Evolutionary conservation across 2,329 filamentous ascomycete genomes (phyloP).

Genomic region (Pyrenochaeta sp.): DNA sequence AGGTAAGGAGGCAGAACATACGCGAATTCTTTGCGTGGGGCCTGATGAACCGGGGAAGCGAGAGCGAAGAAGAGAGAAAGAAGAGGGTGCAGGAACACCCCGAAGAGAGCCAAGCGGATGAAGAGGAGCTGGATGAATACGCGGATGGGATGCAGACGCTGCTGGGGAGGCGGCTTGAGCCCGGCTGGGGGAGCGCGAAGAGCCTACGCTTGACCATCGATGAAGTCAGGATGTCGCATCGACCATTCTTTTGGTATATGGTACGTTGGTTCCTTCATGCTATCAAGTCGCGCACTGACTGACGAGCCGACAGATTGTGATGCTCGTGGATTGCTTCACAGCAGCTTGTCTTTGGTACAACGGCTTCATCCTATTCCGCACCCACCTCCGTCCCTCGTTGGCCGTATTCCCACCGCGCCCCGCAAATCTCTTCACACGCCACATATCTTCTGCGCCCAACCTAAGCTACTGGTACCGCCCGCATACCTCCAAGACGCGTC

Average conservation of each 20-base stretch:
- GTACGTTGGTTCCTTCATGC: slow-evolving; percentile 50
- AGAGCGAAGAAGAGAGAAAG: slow-evolving; percentile 35
- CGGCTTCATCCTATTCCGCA: slow-evolving; percentile 64
- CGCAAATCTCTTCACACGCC: slow-evolving; percentile 57
- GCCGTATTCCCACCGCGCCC: slow-evolving; percentile 68
- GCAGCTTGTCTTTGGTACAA: slow-evolving; percentile 54
- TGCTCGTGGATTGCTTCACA: slow-evolving; percentile 61
- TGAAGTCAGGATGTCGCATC: slow-evolving; percentile 66
- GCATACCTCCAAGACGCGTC: slow-evolving; percentile 65
- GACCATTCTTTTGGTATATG: slow-evolving; percentile 71
- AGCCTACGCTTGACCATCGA: slow-evolving; percentile 73
- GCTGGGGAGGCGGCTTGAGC: slow-evolving; percentile 60
- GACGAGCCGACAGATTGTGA: slow-evolving; percentile 49
- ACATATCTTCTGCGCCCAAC: slow-evolving; percentile 58
- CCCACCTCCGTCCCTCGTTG: slow-evolving; percentile 53
- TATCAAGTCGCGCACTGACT: not conserved
- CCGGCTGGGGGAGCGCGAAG: slow-evolving; percentile 65
- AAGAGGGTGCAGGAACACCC: slow-evolving; percentile 21
- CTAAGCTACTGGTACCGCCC: slow-evolving; percentile 73
- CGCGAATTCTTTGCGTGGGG: slow-evolving; percentile 74
- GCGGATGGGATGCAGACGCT: slow-evolving; percentile 61
- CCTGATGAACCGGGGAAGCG: slow-evolving; percentile 65
- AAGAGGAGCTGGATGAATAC: slow-evolving; percentile 65
- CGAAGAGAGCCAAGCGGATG: slow-evolving; percentile 39
- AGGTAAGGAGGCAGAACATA: slow-evolving; percentile 73